These are phyloP conservation scores for Lasiosphaeria miniovina DNA, from an alignment of 495 filamentous ascomycete genomes.

Conservation along the genomic window DNA sequence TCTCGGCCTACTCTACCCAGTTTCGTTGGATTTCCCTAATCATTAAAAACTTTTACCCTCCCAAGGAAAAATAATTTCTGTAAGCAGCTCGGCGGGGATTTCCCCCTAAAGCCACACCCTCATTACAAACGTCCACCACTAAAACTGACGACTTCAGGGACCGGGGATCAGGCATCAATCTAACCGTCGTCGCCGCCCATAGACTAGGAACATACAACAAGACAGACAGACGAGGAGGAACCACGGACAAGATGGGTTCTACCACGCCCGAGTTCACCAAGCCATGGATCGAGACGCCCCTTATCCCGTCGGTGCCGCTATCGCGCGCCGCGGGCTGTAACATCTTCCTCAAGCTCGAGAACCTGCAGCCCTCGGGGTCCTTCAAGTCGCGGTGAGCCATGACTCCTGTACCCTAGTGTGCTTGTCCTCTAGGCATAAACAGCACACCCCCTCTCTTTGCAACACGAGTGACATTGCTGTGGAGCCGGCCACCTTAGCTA, in stretches of 20 bases:
- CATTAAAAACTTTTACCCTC: too few relatives aligned
- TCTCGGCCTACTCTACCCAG: too few relatives aligned
- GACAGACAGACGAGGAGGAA: background rate
- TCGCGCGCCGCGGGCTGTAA: conserved; percentile 71
- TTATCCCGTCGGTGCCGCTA: conserved; percentile 63
- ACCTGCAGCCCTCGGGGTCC: conserved; percentile 86
- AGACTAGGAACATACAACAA: background rate
- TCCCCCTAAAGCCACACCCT: too few relatives aligned
- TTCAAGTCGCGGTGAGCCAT: conserved; percentile 75
- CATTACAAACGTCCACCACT: too few relatives aligned
- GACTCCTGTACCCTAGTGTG: background rate
- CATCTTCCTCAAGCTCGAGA: conserved; percentile 91
- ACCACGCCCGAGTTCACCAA: conserved; percentile 27
- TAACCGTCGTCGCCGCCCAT: too few relatives aligned
- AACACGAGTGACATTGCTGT: background rate
- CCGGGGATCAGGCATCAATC: too few relatives aligned
- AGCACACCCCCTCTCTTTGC: background rate
- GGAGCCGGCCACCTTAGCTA: background rate
- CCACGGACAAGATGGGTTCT: conserved; percentile 36
- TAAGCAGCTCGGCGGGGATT: too few relatives aligned
- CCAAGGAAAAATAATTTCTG: too few relatives aligned
- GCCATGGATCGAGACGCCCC: conserved; percentile 72
- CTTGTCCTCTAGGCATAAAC: too few relatives aligned
- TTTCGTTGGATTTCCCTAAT: too few relatives aligned
- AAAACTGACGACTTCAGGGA: too few relatives aligned